A percentile compares a stretch with the other conserved stretches of the same genome.
Evolutionary conservation across 768 basidiomycete genomes (phyloP).

Genomic region (Crepidotus variabilis): DNA sequence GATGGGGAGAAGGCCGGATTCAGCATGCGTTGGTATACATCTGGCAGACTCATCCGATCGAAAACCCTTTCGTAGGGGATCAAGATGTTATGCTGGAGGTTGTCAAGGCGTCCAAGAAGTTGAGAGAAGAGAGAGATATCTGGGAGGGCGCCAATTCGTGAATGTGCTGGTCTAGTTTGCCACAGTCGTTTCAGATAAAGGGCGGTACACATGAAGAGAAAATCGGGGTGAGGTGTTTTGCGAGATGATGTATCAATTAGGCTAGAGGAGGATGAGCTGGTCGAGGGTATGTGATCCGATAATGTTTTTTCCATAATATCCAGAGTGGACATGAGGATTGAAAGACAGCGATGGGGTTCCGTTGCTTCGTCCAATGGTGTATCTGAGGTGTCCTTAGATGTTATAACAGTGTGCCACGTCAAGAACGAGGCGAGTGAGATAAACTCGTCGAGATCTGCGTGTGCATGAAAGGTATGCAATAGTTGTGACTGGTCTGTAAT

Average conservation of each 20-base stretch:
- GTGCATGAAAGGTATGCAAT: conserved; percentile 10
- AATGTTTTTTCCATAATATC: neutral
- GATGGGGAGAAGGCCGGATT: neutral
- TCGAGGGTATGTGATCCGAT: neutral
- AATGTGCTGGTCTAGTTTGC: conserved; percentile 7
- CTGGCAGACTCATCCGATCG: neutral
- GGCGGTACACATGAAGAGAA: conserved; percentile 10
- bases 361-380: conserved; percentile 1
- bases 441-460: conserved; percentile 16
- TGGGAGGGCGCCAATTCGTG: neutral
- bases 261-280: neutral
- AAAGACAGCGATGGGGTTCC: neutral
- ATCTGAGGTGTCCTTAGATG: neutral
- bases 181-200: conserved; percentile 13
- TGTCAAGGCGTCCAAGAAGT: neutral
- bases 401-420: conserved; percentile 9
- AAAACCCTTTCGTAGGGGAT: neutral
- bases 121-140: neutral
- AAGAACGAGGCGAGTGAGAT: conserved; percentile 14
- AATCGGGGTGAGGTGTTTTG: conserved; percentile 4
- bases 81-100: neutral
- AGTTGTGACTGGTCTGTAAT: neutral
- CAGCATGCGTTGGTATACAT: neutral
- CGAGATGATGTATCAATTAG: neutral
- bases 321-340: conserved; percentile 4